phyloP scores from a whole-genome alignment of 352 stramenopile species.

The Pythium angustatum region DNA sequence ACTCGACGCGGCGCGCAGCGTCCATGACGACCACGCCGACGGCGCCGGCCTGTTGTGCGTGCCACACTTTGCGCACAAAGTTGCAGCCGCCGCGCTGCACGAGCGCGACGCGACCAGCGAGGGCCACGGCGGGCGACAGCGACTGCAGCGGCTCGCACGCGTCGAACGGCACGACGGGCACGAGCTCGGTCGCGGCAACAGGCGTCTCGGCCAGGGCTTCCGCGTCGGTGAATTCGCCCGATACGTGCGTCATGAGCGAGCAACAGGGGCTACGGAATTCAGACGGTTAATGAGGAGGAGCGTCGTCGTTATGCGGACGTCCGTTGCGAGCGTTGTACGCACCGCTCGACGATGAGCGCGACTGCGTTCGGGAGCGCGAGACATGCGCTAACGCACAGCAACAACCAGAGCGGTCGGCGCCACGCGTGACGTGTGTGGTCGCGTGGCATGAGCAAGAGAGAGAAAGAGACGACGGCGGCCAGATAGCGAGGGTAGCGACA shows the following conservation, averaged over 20 bases:
- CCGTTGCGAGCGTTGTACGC: background rate
- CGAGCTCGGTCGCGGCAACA: slow-evolving; percentile 41
- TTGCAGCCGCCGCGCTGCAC: slow-evolving; percentile 75
- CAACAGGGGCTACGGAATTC: slow-evolving; percentile 46
- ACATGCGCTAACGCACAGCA: background rate
- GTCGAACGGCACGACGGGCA: slow-evolving; percentile 55
- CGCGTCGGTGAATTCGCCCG: slow-evolving; percentile 72
- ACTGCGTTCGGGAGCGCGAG: background rate
- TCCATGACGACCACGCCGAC: slow-evolving; percentile 79
- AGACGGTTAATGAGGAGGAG: too few relatives aligned
- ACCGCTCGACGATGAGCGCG: slow-evolving; percentile 20
- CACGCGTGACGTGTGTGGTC: background rate
- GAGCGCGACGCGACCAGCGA: slow-evolving; percentile 69
- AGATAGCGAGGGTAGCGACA: too few relatives aligned
- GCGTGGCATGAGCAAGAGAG: background rate
- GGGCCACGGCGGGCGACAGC: slow-evolving; percentile 19
- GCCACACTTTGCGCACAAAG: slow-evolving; percentile 53
- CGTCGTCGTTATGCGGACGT: background rate
- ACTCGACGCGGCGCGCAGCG: slow-evolving; percentile 51
- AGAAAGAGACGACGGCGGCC: background rate
- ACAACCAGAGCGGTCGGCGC: background rate
- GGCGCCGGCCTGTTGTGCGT: slow-evolving; percentile 66
- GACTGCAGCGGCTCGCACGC: slow-evolving; percentile 54
- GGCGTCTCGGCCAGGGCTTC: slow-evolving; percentile 39
- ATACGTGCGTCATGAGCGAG: slow-evolving; percentile 69